phyloP scores from a whole-genome alignment of 805 yeast genomes.

The Pichia cabralensis region DNA sequence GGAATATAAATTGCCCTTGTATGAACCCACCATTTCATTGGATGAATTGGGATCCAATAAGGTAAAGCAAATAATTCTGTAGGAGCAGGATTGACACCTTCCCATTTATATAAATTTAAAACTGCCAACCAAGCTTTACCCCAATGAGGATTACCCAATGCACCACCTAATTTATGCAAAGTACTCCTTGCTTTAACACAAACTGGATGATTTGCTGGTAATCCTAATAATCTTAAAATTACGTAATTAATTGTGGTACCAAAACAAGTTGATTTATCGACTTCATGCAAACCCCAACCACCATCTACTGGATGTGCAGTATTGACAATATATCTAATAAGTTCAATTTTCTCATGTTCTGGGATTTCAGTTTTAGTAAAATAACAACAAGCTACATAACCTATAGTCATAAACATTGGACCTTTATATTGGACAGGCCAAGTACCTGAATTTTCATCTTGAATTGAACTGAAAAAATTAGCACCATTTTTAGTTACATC shows the following conservation, averaged over 20 bases:
- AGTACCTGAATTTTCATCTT: slow-evolving; percentile 67
- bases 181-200: slow-evolving; percentile 67
- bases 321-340: slow-evolving; percentile 81
- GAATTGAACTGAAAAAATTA: slow-evolving; percentile 55
- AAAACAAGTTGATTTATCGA: slow-evolving; percentile 89
- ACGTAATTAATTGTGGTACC: slow-evolving; percentile 90
- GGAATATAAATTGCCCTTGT: slow-evolving; percentile 88
- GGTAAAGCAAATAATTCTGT: slow-evolving; percentile 91
- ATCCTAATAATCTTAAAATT: slow-evolving; percentile 68
- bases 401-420: slow-evolving; percentile 95
- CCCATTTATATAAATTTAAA: slow-evolving; percentile 80
- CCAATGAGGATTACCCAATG: slow-evolving; percentile 90
- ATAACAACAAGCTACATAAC: slow-evolving; percentile 69
- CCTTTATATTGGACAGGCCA: slow-evolving; percentile 94
- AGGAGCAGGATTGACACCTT: slow-evolving; percentile 97
- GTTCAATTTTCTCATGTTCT: slow-evolving; percentile 52
- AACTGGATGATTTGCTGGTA: slow-evolving; percentile 65
- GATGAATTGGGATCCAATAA: slow-evolving; percentile 72
- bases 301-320: slow-evolving; percentile 96
- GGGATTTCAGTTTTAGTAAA: slow-evolving; percentile 62
- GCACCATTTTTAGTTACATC: slow-evolving; percentile 71
- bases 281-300: slow-evolving; percentile 97
- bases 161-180: slow-evolving; percentile 73
- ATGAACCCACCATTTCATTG: slow-evolving; percentile 99
- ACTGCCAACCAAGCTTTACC: slow-evolving; percentile 88